Percentiles rank a stretch among this genome's conserved stretches.
Conservation (phyloP, 805 yeast species). For the Myxozyma melibiosi region DNA sequence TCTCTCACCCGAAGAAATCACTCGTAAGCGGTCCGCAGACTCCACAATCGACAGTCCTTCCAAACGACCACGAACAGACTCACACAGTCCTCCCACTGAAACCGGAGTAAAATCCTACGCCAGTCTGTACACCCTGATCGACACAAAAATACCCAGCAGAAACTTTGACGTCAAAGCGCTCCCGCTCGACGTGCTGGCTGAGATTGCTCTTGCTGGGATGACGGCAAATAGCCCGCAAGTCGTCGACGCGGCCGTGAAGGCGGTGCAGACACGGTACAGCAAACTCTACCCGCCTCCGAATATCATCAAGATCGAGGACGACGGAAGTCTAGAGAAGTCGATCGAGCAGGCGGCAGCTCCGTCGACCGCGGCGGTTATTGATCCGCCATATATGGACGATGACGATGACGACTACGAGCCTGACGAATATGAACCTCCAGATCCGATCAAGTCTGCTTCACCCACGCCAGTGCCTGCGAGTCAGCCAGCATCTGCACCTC, state of each 20-base stretch:
- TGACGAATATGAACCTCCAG: constrained; percentile 35
- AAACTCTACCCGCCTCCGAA: constrained; percentile 21
- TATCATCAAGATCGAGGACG: constrained; percentile 13
- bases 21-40: constrained; percentile 40
- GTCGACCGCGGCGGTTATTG: background rate
- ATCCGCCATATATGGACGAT: constrained; percentile 37
- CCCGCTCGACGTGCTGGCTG: constrained; percentile 62
- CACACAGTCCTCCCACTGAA: constrained; percentile 7
- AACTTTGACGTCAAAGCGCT: constrained; percentile 71
- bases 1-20: constrained; percentile 30
- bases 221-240: constrained; percentile 54
- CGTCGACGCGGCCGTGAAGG: constrained; percentile 67
- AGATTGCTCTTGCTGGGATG: constrained; percentile 69
- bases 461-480: too few relatives aligned
- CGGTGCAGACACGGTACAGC: constrained; percentile 45
- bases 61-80: constrained; percentile 33
- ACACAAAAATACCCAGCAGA: constrained; percentile 59
- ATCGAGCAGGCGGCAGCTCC: background rate
- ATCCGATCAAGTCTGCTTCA: constrained; percentile 21
- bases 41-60: constrained; percentile 32
- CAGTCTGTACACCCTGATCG: constrained; percentile 67
- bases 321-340: constrained; percentile 5
- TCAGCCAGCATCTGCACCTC: constrained; percentile 43
- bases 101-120: constrained; percentile 48
- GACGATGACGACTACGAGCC: constrained; percentile 39